Evolutionary conservation across 192 early-diverging fungal genomes (phyloP), one percentile per base, ranked within the genome.

Genomic region (Chytriomyces sp.): DNA sequence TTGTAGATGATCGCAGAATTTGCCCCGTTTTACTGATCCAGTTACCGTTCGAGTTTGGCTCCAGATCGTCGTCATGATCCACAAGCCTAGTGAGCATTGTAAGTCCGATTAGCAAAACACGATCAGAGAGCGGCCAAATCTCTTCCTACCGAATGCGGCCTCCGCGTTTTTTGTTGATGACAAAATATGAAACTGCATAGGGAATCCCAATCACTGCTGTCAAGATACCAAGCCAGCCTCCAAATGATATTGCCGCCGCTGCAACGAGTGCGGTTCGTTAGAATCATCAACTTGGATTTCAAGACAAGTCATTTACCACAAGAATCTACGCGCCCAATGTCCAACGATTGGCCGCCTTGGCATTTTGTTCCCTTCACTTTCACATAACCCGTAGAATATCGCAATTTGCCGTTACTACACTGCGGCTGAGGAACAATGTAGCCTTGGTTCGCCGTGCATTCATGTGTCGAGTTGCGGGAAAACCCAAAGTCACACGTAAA

Each of bases 401-500:
- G 50, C 45, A 70, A 24, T 45, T 43, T 26, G 16, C 79, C 76
- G 50, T 77, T 71, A 35, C 28, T n/a, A 45, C 83, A 84, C 5
- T 50, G 46, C 0, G 83, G 77, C 48, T 11, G 53, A 23, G 69
- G 75, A 8, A 60, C 61, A 11, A 35, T 26, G 28, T 78, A 73
- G 13, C 72, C 76, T 2, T 13, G 43, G 45, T 74, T 64, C 13
- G 28, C 13, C 28, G n/a, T 49, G 62, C 77, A 79, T 20, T 62
- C 67, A 13, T 50, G 63, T 18, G 50, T 67, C 24, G 45, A n/a
- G 59, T 77, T 77, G 20, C 53, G 60, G n/a, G 53, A 46, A 68
- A 69, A 73, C 26, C 79, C 79, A 57, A 64, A 61, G 10, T 81
- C 87, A 72, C 88, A 89, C 45, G 88, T 83, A 72, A 81, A 89